Evolutionary conservation across 108 stramenopile species (phyloP), one percentile per base, ranked within the genome.

Genomic region (Aurantiochytrium sp.): DNA sequence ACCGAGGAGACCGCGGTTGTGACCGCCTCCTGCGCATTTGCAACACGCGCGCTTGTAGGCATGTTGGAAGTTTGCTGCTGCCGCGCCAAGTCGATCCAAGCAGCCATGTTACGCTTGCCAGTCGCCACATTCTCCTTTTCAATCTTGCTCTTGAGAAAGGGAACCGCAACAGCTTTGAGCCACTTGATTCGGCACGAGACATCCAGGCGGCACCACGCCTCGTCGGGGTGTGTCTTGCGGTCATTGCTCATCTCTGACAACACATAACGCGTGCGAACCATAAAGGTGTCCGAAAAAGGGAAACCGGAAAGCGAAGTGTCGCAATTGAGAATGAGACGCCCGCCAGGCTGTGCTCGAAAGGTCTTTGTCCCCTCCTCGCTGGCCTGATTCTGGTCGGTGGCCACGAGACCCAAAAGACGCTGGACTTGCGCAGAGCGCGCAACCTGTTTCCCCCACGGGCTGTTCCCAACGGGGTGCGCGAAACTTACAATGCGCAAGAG

Each of bases 251-350:
- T 47, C 4, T 53, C 76, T 35, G 76, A 25, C 19, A 83, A 4
- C n/a, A 83, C 76, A 35, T 83, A 83, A 16, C 76, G 76, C 76
- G 76, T 53, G 28, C 76, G 76, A 12, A 83, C 76, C 45, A 83
- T 53, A 28, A 83, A 83, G 6, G 76, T 45, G 76, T 83, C 76
- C 10, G 76, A 83, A 83, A 53, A 83, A 16, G 76, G 76, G 3
- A 83, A 83, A 12, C 76, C 76, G 4, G 49, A n/a, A 3, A 83
- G 76, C 49, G 76, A 83, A 12, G 76, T 83, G 76, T 83, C 76
- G 28, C 76, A 83, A 28, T 53, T 53, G n/a, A 83, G 76, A 23
- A 83, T 45, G 18, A 47, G 49, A 21, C 28, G 76, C 12, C 51
- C 51, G 8, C 16, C 43, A 18, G 29, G 18, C 21, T 23, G 21